Base-by-base conservation (phyloP, 495 filamentous ascomycete genomes). In the Geopyxis carbonaria region DNA sequence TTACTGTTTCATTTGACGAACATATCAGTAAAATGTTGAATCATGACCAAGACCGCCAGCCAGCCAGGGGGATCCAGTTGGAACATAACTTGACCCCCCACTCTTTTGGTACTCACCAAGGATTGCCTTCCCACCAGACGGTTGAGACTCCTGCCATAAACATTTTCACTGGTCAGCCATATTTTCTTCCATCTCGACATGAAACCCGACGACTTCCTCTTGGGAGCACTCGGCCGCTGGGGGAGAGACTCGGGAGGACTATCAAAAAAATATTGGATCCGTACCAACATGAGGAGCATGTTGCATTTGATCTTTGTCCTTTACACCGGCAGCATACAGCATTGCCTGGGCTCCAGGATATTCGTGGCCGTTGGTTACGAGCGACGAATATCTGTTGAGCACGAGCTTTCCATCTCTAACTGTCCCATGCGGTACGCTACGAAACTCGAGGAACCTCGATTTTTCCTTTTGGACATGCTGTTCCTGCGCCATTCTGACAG, bases 91-190 rank as follows among this genome's bases (percentile, higher is more conserved):
- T n/a, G n/a, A n/a, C n/a, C n/a, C n/a, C n/a, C n/a, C n/a, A n/a
- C n/a, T n/a, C n/a, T n/a, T n/a, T n/a, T n/a, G 24, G 28, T 31
- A 50, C 53, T 42, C 49, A 59, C 59, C 79, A 85, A 22, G 89
- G 84, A 56, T 97, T 97, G 20, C 89, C 89, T 59, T 97, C 89
- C 85, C 86, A 97, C 86, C 87, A 94, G 2, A 94, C 83, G 4
- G 80, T 82, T 5, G 86, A 78, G 43, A 75, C 65, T 19, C 55
- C 52, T 57, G 43, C 20, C 11, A 16, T 16, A 38, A 24, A 31
- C 8, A 7, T 7, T 7, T 13, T 13, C 7, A 11, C 27, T 33
- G 28, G 23, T 41, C 18, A 41, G 38, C 27, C 25, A 33, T 29
- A 18, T n/a, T 20, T 23, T 16, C 13, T 5, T 5, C 5, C 13